Evolutionary conservation across 2,329 filamentous ascomycete genomes (phyloP).

Genomic region (Clarireedia sp.): DNA sequence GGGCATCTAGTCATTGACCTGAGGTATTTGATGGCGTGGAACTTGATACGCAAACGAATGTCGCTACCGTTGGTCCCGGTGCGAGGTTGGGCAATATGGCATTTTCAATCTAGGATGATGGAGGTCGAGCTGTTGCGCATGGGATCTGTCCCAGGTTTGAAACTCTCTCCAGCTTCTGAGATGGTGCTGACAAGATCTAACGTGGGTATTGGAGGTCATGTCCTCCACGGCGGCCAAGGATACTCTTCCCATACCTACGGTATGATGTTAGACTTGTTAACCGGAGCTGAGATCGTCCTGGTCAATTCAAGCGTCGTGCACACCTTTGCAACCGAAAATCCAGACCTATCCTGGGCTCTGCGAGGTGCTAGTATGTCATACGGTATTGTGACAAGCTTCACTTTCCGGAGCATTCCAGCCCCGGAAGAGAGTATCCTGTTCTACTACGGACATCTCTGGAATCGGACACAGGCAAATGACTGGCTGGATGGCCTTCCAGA

Average conservation of each 20-base stretch:
- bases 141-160: constrained; percentile 44
- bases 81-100: constrained; percentile 45
- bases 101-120: constrained; percentile 40
- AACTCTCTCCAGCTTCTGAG: not conserved
- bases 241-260: constrained; percentile 41
- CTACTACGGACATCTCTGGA: not conserved
- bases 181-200: constrained; percentile 13
- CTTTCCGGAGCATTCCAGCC: constrained; percentile 42
- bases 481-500: not conserved
- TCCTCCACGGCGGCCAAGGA: constrained; percentile 41
- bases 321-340: constrained; percentile 23
- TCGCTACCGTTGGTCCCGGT: constrained; percentile 48
- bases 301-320: constrained; percentile 25
- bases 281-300: constrained; percentile 40
- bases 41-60: constrained; percentile 45
- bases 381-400: constrained; percentile 30
- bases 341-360: constrained; percentile 29
- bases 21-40: constrained; percentile 40
- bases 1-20: constrained; percentile 48
- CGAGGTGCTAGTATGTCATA: constrained; percentile 31
- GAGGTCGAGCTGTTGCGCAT: constrained; percentile 50
- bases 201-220: constrained; percentile 51
- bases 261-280: constrained; percentile 41
- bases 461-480: not conserved
- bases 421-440: constrained; percentile 33